Evolutionary conservation across 2,329 filamentous ascomycete species (phyloP).

Genomic region (Hypocreales sp.): DNA sequence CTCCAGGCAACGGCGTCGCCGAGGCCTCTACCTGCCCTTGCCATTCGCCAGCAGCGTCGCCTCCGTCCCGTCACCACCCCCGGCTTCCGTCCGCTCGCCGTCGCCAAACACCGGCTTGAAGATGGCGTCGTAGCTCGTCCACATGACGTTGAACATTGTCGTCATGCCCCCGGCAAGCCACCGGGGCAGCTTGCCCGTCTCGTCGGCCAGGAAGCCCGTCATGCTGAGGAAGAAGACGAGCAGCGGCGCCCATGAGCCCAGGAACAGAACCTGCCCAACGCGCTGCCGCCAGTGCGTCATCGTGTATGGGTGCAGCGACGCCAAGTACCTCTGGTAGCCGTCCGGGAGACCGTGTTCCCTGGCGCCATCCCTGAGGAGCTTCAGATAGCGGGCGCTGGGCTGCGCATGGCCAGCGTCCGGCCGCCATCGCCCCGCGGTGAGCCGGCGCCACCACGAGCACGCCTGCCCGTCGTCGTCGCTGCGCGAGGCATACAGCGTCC

Average conservation of each 20-base stretch:
- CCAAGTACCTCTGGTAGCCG: conserved; percentile 63
- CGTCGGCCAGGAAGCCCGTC: conserved; percentile 38
- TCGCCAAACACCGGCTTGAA: conserved; percentile 60
- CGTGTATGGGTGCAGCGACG: conserved; percentile 52
- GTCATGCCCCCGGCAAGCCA: conserved; percentile 46
- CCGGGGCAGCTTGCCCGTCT: conserved; percentile 49
- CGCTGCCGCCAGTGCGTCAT: conserved; percentile 52
- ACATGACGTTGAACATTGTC: conserved; percentile 32
- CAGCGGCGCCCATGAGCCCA: conserved; percentile 38
- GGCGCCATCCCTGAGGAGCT: conserved; percentile 65
- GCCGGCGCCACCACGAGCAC: conserved; percentile 27
- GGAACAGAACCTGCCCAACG: conserved; percentile 49
- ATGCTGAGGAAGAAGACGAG: conserved; percentile 33
- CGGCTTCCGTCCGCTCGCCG: conserved; percentile 50
- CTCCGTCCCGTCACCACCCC: conserved; percentile 3
- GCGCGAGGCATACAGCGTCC: conserved; percentile 64
- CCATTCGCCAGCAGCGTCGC: conserved; percentile 1
- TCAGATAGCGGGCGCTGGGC: conserved; percentile 69
- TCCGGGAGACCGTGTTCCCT: conserved; percentile 63
- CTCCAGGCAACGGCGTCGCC: no score
- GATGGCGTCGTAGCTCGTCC: conserved; percentile 28
- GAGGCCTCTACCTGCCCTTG: neutral
- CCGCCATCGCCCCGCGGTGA: no score
- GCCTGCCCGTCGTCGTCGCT: conserved; percentile 18
- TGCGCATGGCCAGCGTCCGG: conserved; percentile 62